Conservation (phyloP, 805 yeast species). For the Myxozyma mucilagina region DNA sequence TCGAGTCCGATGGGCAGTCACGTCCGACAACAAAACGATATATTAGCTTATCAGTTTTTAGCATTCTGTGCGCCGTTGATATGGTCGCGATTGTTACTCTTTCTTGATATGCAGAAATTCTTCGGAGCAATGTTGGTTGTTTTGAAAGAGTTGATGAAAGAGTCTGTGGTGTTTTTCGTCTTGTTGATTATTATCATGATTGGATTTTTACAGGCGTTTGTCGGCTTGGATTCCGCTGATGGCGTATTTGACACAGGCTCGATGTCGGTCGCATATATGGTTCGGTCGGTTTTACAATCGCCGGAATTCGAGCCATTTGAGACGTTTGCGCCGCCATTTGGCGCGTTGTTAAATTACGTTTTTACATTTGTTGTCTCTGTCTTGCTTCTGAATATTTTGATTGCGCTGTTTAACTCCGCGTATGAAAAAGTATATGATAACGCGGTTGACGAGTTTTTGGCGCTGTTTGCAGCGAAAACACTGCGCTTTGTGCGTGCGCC, state of each 20-base stretch:
- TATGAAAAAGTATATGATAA: slow-evolving; percentile 78
- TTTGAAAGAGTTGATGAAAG: slow-evolving; percentile 81
- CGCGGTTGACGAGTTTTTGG: slow-evolving; percentile 82
- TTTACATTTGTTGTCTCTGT: slow-evolving; percentile 73
- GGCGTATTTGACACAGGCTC: slow-evolving; percentile 76
- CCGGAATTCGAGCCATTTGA: slow-evolving; percentile 71
- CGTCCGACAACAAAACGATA: slow-evolving; percentile 44
- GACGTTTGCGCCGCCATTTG: slow-evolving; percentile 79
- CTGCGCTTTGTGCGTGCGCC: slow-evolving; percentile 85
- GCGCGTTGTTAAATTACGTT: slow-evolving; percentile 71
- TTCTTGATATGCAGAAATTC: slow-evolving; percentile 74
- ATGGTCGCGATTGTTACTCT: slow-evolving; percentile 78
- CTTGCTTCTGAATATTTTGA: slow-evolving; percentile 72
- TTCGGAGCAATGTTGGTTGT: slow-evolving; percentile 90
- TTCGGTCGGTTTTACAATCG: slow-evolving; percentile 71
- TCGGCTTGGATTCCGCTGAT: slow-evolving; percentile 85
- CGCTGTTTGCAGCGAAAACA: slow-evolving; percentile 80
- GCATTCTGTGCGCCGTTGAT: slow-evolving; percentile 83
- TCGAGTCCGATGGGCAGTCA: slow-evolving; percentile 23
- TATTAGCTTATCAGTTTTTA: slow-evolving; percentile 63
- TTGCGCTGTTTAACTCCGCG: slow-evolving; percentile 84
- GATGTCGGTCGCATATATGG: slow-evolving; percentile 61
- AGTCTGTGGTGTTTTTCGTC: slow-evolving; percentile 78
- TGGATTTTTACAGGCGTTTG: slow-evolving; percentile 83
- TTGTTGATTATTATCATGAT: slow-evolving; percentile 65